A percentile compares a stretch with the other conserved stretches of the same genome.
These are phyloP conservation scores for Barnettozyma sucrosica DNA, from an alignment of 805 yeast genomes.

Conservation along the genomic window DNA sequence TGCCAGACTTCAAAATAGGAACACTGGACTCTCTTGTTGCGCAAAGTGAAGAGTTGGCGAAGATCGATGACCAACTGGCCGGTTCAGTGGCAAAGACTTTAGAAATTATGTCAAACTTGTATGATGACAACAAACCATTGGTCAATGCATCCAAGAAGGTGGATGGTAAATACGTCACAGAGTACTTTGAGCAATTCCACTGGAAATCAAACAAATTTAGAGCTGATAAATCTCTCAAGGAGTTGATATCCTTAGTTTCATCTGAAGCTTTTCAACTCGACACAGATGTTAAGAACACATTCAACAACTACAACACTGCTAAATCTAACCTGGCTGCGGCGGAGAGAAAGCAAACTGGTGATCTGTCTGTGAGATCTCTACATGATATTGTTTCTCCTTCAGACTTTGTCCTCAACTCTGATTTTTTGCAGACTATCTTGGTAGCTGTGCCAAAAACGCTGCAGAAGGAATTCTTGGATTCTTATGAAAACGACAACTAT, in stretches of 20 bases:
- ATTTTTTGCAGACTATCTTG: conserved; percentile 78
- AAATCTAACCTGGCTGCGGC: conserved; percentile 80
- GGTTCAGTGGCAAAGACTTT: conserved; percentile 65
- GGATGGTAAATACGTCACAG: conserved; percentile 49
- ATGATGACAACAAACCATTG: conserved; percentile 35
- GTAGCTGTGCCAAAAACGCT: conserved; percentile 78
- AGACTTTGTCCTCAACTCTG: conserved; percentile 81
- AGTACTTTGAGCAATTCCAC: conserved; percentile 65
- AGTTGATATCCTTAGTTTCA: conserved; percentile 62
- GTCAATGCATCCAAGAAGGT: conserved; percentile 45
- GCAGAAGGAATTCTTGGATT: conserved; percentile 51
- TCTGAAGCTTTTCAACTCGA: conserved; percentile 80
- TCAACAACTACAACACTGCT: conserved; percentile 71
- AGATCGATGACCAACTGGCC: conserved; percentile 74
- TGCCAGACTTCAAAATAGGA: conserved; percentile 90
- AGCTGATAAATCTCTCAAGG: conserved; percentile 74
- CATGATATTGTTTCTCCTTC: conserved; percentile 82
- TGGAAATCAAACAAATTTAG: conserved; percentile 90
- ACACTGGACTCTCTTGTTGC: conserved; percentile 88
- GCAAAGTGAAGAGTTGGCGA: conserved; percentile 83
- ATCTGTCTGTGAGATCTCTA: conserved; percentile 81
- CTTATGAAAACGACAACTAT: conserved; percentile 70
- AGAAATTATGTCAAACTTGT: conserved; percentile 58
- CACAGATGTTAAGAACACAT: conserved; percentile 74
- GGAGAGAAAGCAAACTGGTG: conserved; percentile 91